Base-by-base conservation (phyloP, 192 early-diverging fungal species). In the Coemansia biformis region DNA sequence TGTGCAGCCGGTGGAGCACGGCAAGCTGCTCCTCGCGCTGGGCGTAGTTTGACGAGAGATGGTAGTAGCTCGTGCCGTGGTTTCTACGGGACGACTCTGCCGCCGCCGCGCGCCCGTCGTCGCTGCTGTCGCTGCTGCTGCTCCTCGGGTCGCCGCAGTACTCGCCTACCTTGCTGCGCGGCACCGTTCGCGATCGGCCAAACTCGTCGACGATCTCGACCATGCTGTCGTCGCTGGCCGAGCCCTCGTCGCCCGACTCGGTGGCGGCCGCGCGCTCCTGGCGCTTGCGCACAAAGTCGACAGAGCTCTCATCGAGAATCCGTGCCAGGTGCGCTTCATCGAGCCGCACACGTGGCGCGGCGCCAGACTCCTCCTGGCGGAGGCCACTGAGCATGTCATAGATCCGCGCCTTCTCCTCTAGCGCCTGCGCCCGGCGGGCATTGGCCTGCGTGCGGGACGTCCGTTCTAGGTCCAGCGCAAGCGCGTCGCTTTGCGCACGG, bases 131-230 rank as follows among this genome's bases (percentile, higher is more conserved):
- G 39, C 52, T 49, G 16, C 17, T 16, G 8, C 34, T 40, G 10
- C 39, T 42, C 17, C 18, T 18, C 1, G 43, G 23, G n/a, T 24
- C 10, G 21, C 33, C 12, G n/a, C 30, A 15, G 29, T 61, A 61
- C 10, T 57, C 22, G 5, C 14, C 22, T 9, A 42, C 57, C 28
- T 52, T 38, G 22, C 43, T 60, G 15, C 47, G 38, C 15, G 52
- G 49, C 29, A 73, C 57, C 38, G 43, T 49, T 6, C 69, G 56
- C 13, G 61, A 42, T 9, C 69, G 61, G 4, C 69, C 69, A 66
- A 73, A 73, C 53, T 73, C 69, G 29, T 73, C 69, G 14, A 66
- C 26, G 12, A 73, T 48, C 18, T 73, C 69, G 13, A 73, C 58
- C 38, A 57, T 26, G n/a, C 42, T 46, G 31, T 38, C 43, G 13